These are phyloP conservation scores for Mariannaea elegans DNA, from an alignment of 2,329 filamentous ascomycete genomes.

Conservation along the genomic window DNA sequence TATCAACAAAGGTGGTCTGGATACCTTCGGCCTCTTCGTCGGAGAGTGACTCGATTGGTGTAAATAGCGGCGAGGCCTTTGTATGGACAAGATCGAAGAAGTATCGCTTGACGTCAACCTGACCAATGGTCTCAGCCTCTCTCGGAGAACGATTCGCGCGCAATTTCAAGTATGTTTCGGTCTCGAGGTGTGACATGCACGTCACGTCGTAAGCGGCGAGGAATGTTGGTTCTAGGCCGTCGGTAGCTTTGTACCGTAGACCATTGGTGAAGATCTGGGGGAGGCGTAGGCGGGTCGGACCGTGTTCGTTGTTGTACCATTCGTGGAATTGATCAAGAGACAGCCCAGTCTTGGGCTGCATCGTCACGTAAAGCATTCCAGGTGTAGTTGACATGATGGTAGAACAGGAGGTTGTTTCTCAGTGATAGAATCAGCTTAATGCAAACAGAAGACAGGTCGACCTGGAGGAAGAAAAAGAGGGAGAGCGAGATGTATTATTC, in stretches of 20 bases:
- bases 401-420: conserved; percentile 5
- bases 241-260: conserved; percentile 78
- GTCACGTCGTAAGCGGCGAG: conserved; percentile 85
- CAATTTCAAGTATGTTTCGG: conserved; percentile 73
- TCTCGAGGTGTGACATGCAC: conserved; percentile 75
- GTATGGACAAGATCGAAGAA: conserved; percentile 74
- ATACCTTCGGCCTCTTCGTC: conserved; percentile 67
- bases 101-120: conserved; percentile 71
- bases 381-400: conserved; percentile 53
- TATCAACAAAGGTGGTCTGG: conserved; percentile 69
- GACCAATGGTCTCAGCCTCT: conserved; percentile 62
- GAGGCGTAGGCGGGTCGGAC: conserved; percentile 79
- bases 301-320: conserved; percentile 95
- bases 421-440: background rate
- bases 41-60: conserved; percentile 66
- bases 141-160: conserved; percentile 65
- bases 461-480: background rate
- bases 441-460: background rate
- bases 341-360: conserved; percentile 77
- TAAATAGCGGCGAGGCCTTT: conserved; percentile 64
- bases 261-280: conserved; percentile 79
- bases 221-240: conserved; percentile 71
- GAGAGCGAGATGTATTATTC: background rate
- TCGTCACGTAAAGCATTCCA: conserved; percentile 85
- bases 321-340: conserved; percentile 80